Evolutionary conservation across 192 early-diverging fungal genomes (phyloP), one percentile per base, ranked within the genome.

Genomic region (Jimgerdemannia flammicorona): DNA sequence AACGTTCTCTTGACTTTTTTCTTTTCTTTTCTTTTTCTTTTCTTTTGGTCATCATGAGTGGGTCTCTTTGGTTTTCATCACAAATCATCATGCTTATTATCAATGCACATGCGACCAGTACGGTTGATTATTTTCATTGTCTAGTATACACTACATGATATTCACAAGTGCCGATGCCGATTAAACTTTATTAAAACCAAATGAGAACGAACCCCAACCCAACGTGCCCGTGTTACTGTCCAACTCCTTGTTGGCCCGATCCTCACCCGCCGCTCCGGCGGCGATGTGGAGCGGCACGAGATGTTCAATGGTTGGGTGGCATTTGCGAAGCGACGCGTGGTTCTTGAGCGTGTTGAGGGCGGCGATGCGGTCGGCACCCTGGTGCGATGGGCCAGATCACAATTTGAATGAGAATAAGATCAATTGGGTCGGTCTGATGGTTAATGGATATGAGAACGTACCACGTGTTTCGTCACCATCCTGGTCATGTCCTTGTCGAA

Each of bases 221-320:
- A 83, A 10, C 1, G 81, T 85, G n/a, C 79, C 40, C 3, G 77
- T 71, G 64, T 73, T 74, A 54, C 80, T 74, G 42, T 84, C 77
- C 3, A 84, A 76, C 66, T 85, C 54, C 75, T 86, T 75, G 43
- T 78, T 69, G 29, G 74, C 78, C 14, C 79, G 40, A 70, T 82
- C 84, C 14, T 74, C 76, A 14, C 85, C 87, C 0, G 90, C 88
- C 8, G 89, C 90, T 9, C 91, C 91, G 39, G 87, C 73, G 0
- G 86, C 91, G 49, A 91, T 84, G 82, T 91, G 90, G 75, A 91
- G 81, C 14, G 91, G 91, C 9, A 93, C 70, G 18, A 93, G 74
- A 75, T 93, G 91, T 42, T 93, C 91, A 20, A 88, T 76, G 0
- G 90, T 87, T 19, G 91, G 91, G 75, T 93, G 92, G 41, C 86